phyloP scores from a whole-genome alignment of 2,329 filamentous ascomycete genomes.

The Teratosphaeria zuluensis region DNA sequence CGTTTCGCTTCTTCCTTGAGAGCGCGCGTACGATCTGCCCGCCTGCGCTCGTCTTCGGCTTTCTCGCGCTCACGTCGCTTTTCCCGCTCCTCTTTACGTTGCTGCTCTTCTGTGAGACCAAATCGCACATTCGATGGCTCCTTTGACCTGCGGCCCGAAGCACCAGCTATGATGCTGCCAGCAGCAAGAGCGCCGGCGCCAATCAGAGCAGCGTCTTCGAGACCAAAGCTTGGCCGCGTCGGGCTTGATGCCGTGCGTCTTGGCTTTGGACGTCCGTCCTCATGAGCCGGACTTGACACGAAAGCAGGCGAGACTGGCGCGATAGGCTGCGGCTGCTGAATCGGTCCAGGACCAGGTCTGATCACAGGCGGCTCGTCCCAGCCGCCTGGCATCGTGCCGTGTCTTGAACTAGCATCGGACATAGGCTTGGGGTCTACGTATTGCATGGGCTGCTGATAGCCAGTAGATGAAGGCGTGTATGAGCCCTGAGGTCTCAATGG shows the following conservation, averaged over 20 bases:
- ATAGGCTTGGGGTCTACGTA: constrained; percentile 59
- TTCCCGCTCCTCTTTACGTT: constrained; percentile 23
- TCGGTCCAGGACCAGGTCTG: constrained; percentile 51
- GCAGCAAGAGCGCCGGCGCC: constrained; percentile 32
- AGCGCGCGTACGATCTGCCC: constrained; percentile 23
- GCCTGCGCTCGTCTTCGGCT: constrained; percentile 18
- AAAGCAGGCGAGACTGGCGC: constrained; percentile 47
- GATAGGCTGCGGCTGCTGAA: constrained; percentile 81
- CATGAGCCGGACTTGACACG: constrained; percentile 9
- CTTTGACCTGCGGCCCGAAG: constrained; percentile 17
- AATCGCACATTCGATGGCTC: constrained; percentile 45
- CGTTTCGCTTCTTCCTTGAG: constrained; percentile 26
- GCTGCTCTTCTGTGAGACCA: constrained; percentile 48
- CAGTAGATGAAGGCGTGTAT: background rate
- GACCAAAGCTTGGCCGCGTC: constrained; percentile 12
- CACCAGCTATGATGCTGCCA: constrained; percentile 24
- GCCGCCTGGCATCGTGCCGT: constrained; percentile 21
- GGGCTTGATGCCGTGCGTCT: constrained; percentile 24
- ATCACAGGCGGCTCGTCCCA: constrained; percentile 22
- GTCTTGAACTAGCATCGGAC: constrained; percentile 46
- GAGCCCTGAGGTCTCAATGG: constrained; percentile 7
- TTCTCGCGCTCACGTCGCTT: constrained; percentile 10
- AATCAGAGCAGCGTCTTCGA: constrained; percentile 32
- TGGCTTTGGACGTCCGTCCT: constrained; percentile 37
- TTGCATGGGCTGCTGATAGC: constrained; percentile 40